Evolutionary conservation across 345 rosid species (phyloP), one percentile per base, ranked within the genome.

Genomic region (Cardiospermum halicacabum): DNA sequence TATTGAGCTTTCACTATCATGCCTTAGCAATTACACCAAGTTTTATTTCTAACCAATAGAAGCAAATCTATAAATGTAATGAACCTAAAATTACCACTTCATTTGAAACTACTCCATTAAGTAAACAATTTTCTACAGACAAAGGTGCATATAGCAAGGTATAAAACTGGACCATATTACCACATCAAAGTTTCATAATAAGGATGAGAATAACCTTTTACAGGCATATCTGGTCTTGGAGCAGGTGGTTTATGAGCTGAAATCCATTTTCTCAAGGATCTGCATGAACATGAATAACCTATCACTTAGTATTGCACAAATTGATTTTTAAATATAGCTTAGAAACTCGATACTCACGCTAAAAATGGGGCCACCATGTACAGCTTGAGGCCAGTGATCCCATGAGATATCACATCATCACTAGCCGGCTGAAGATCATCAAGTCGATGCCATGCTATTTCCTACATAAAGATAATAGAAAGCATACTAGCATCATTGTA

Each of bases 311-410:
- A 42, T 15, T 1, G 50, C 58, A 36, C 12, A 53, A 36, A 37
- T 36, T 22, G 32, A 15, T 53, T 37, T 53, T 11, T n/a, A 53
- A 32, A 64, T 26, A n/a, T 51, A 16, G 50, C 1, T 21, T 48
- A 26, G 37, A n/a, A 36, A n/a, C 58, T 51, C 19, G 32, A 25
- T 51, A 84, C 96, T 81, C 73, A 95, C 99, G 39, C 70, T 72
- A 95, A 80, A 75, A 95, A 91, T 15, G 96, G 99, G 31, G 99
- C 81, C 67, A 91, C 96, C 99, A 95, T 95, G 69, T 95, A 95
- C 66, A 95, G 85, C 86, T 91, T 95, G 51, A 89, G 85, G 72
- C 96, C 97, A 50, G 90, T 79, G 69, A 78, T 70, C 65, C 96
- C 82, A 64, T 84, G 99, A 69, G 97, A 84, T 79, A 95, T 91